Conservation (phyloP, 371 early-diverging fungal species). For the Mitosporidium daphniae region DNA sequence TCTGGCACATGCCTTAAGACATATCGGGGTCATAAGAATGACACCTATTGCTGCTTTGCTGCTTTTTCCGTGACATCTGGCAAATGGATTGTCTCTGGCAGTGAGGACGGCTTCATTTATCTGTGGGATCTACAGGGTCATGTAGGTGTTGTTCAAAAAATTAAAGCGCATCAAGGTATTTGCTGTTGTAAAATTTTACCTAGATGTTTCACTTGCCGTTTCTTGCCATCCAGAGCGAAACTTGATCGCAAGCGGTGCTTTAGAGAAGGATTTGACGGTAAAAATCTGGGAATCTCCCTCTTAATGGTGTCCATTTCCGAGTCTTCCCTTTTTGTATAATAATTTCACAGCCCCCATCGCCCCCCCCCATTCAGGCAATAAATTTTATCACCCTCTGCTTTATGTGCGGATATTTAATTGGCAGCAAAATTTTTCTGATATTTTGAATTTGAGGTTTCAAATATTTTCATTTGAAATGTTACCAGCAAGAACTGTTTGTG, state of each 20-base stretch:
- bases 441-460: no score
- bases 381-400: no score
- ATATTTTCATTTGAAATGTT: no score
- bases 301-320: no score
- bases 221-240: conserved; percentile 68
- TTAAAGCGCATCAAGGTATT: conserved; percentile 52
- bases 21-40: conserved; percentile 53
- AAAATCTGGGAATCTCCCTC: no score
- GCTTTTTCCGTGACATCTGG: conserved; percentile 61
- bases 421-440: no score
- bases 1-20: conserved; percentile 64
- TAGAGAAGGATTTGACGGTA: conserved; percentile 28
- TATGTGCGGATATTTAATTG: no score
- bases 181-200: background rate
- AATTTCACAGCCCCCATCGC: no score
- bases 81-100: conserved; percentile 75
- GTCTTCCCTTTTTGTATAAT: no score
- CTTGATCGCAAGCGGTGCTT: conserved; percentile 65
- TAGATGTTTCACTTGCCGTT: conserved; percentile 55
- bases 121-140: conserved; percentile 78
- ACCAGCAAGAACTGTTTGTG: no score
- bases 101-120: conserved; percentile 54
- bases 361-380: no score
- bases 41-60: conserved; percentile 54
- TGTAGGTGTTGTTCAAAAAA: conserved; percentile 52